Conservation (phyloP, 345 rosid species). For the Reutealis trisperma region DNA sequence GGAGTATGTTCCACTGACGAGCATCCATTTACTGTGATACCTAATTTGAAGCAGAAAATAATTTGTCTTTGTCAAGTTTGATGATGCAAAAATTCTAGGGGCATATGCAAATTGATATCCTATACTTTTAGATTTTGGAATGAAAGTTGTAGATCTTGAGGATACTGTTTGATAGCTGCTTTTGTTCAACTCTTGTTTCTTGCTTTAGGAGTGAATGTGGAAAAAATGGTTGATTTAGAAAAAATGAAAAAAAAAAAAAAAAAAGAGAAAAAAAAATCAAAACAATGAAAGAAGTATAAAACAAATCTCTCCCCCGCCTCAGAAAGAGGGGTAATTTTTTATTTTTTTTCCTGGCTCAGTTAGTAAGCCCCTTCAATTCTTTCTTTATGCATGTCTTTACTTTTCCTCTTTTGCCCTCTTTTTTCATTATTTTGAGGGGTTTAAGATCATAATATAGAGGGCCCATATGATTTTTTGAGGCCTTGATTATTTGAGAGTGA, state of each 20-base stretch:
- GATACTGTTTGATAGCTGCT: background rate
- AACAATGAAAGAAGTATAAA: background rate
- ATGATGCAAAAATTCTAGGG: background rate
- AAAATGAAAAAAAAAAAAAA: background rate
- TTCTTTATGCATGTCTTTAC: background rate
- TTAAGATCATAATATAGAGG: too few species aligned
- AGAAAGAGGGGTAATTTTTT: background rate
- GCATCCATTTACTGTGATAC: background rate
- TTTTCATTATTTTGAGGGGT: too few species aligned
- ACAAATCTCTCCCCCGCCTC: background rate
- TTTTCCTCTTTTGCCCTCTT: background rate
- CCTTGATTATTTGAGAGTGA: background rate
- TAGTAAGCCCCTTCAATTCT: background rate
- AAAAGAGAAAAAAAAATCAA: background rate
- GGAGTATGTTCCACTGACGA: background rate
- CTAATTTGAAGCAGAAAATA: background rate
- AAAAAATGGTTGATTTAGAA: background rate
- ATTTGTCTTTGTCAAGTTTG: background rate
- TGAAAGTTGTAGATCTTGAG: background rate
- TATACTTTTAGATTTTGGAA: background rate
- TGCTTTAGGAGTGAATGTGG: background rate
- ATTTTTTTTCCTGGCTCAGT: background rate
- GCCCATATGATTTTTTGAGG: too few species aligned
- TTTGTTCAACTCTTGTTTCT: background rate
- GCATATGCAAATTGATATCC: background rate